phyloP scores from a whole-genome alignment of 495 filamentous ascomycete genomes.

The Penicillium flavigenum region DNA sequence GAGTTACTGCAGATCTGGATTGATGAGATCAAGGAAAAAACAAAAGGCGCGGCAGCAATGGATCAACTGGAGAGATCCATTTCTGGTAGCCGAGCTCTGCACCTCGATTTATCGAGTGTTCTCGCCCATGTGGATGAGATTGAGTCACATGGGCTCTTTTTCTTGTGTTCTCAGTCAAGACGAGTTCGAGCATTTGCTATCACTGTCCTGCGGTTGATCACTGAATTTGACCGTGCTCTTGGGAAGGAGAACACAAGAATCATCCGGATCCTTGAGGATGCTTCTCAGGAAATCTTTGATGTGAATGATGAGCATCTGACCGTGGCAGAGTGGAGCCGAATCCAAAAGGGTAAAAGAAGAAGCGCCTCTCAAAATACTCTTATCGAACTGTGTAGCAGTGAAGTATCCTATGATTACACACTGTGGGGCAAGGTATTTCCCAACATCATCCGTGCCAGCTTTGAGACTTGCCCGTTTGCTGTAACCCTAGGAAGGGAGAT shows the following conservation, averaged over 20 bases:
- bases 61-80: slow-evolving; percentile 59
- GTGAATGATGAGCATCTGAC: slow-evolving; percentile 91
- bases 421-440: slow-evolving; percentile 98
- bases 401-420: slow-evolving; percentile 89
- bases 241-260: slow-evolving; percentile 77
- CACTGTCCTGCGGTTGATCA: slow-evolving; percentile 85
- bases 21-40: slow-evolving; percentile 88
- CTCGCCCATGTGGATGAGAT: slow-evolving; percentile 94
- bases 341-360: slow-evolving; percentile 86
- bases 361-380: slow-evolving; percentile 81
- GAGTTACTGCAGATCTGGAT: slow-evolving; percentile 96
- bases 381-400: slow-evolving; percentile 92
- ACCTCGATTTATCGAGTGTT: slow-evolving; percentile 81
- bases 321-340: slow-evolving; percentile 84
- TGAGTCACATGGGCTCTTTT: slow-evolving; percentile 97
- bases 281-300: slow-evolving; percentile 82
- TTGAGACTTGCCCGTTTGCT: slow-evolving; percentile 85
- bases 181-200: slow-evolving; percentile 87
- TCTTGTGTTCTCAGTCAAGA: slow-evolving; percentile 91
- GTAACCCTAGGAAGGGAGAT: slow-evolving; percentile 87
- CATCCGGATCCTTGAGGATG: slow-evolving; percentile 88
- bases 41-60: slow-evolving; percentile 63
- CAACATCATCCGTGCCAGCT: slow-evolving; percentile 87
- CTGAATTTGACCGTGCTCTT: slow-evolving; percentile 88
- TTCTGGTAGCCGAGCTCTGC: slow-evolving; percentile 59